Conservation (phyloP, 805 yeast genomes). For the Spathaspora sp. region DNA sequence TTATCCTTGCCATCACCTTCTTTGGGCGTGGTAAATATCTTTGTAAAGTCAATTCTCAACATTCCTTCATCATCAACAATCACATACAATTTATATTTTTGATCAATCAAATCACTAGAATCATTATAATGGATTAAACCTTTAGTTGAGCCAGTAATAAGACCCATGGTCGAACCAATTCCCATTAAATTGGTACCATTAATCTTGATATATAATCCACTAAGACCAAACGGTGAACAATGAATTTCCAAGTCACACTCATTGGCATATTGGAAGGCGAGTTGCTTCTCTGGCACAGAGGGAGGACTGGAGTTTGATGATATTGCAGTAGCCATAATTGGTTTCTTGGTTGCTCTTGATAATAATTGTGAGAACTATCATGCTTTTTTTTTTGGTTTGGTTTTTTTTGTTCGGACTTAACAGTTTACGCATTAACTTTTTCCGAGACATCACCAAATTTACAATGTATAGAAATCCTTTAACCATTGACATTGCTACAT, state of each 20-base stretch:
- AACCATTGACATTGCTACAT: background rate
- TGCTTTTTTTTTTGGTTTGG: too few relatives aligned
- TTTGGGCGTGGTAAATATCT: constrained; percentile 29
- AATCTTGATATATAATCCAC: constrained; percentile 48
- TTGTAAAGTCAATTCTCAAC: constrained; percentile 49
- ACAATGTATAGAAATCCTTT: too few relatives aligned
- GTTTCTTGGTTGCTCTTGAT: too few relatives aligned
- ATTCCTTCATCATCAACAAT: constrained; percentile 43
- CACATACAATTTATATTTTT: constrained; percentile 48
- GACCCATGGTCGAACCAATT: constrained; percentile 54
- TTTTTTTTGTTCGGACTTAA: too few relatives aligned
- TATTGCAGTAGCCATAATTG: background rate
- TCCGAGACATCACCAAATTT: too few relatives aligned
- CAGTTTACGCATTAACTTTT: too few relatives aligned
- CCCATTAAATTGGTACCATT: constrained; percentile 49
- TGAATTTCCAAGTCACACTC: constrained; percentile 52
- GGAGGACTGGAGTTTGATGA: background rate
- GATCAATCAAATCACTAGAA: constrained; percentile 41
- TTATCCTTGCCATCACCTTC: constrained; percentile 2
- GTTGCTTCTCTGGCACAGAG: constrained; percentile 3
- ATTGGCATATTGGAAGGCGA: constrained; percentile 43
- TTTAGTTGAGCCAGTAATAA: constrained; percentile 48
- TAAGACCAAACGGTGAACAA: constrained; percentile 54
- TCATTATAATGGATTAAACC: constrained; percentile 50
- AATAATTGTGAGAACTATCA: too few relatives aligned